A percentile compares a stretch with the other conserved stretches of the same genome.
Evolutionary conservation across 2,329 filamentous ascomycete genomes (phyloP).

Genomic region (Aspergillus pseudotamarii): DNA sequence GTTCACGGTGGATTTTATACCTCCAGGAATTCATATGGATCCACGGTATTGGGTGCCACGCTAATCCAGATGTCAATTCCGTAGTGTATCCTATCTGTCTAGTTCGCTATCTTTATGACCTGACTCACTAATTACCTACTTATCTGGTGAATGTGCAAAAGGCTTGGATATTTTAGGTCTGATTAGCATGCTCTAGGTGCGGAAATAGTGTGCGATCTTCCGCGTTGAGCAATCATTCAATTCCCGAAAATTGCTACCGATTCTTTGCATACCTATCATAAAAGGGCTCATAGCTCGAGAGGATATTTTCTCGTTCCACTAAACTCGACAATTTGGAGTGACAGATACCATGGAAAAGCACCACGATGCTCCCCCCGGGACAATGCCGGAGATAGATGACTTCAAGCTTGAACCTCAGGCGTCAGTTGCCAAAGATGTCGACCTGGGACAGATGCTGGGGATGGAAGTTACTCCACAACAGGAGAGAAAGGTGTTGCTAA

Average conservation of each 20-base stretch:
- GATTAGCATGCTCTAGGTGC: not conserved
- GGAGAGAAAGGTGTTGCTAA: conserved; percentile 28
- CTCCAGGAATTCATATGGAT: not conserved
- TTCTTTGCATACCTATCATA: not conserved
- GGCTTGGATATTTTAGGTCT: not conserved
- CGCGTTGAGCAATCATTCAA: not conserved
- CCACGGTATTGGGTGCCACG: not conserved
- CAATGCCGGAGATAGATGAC: conserved; percentile 18
- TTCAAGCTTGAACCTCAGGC: conserved; percentile 19
- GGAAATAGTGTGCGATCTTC: not conserved
- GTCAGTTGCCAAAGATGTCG: conserved; percentile 26
- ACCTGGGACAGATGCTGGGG: conserved; percentile 30
- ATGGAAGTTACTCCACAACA: conserved; percentile 26
- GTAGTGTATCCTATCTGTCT: not conserved
- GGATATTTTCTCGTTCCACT: no score
- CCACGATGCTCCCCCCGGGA: conserved; percentile 5
- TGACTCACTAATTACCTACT: not conserved
- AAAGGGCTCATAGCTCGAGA: not conserved
- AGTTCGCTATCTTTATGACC: not conserved
- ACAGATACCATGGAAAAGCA: conserved; percentile 23
- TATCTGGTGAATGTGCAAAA: not conserved
- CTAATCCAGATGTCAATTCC: not conserved
- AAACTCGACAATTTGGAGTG: not conserved
- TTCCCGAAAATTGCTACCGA: conserved; percentile 1
- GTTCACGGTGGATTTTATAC: not conserved